Conservation (phyloP, 176 grass and related monocot genomes). For the Elymus sibiricus region DNA sequence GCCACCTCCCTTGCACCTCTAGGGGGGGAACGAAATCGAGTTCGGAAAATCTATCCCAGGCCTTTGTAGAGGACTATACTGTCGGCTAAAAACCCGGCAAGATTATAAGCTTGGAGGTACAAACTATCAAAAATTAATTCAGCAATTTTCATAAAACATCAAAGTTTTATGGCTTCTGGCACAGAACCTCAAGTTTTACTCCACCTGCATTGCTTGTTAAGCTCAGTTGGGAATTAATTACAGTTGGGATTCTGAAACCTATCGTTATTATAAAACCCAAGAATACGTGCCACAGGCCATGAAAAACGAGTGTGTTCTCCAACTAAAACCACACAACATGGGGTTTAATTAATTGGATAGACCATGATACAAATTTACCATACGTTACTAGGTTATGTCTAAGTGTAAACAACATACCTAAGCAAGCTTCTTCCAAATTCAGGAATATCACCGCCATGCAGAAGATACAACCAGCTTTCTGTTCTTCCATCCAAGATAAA, state of each 20-base stretch:
- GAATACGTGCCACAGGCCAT: neutral
- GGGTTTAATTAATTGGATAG: neutral
- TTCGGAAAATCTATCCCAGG: neutral
- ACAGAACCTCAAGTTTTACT: neutral
- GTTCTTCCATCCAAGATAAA: slow-evolving; percentile 63
- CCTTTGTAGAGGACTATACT: neutral
- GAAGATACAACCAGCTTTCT: slow-evolving; percentile 60
- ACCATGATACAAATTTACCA: neutral
- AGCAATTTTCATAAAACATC: neutral
- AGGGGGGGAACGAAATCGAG: neutral
- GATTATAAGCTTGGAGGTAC: neutral
- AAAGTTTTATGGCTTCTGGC: neutral
- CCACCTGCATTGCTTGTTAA: neutral
- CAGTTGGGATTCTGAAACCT: neutral
- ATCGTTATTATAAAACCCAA: neutral
- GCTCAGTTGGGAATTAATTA: neutral
- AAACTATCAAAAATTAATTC: neutral
- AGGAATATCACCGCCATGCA: slow-evolving; percentile 43
- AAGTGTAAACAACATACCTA: slow-evolving; percentile 38
- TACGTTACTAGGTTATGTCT: neutral
- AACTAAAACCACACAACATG: neutral
- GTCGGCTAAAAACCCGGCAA: neutral
- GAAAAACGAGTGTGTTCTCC: neutral
- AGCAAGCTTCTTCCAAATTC: slow-evolving; percentile 17
- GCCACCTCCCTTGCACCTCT: no score